phyloP scores from a whole-genome alignment of 2,329 filamentous ascomycete species.

The Karstenula rhodostoma region DNA sequence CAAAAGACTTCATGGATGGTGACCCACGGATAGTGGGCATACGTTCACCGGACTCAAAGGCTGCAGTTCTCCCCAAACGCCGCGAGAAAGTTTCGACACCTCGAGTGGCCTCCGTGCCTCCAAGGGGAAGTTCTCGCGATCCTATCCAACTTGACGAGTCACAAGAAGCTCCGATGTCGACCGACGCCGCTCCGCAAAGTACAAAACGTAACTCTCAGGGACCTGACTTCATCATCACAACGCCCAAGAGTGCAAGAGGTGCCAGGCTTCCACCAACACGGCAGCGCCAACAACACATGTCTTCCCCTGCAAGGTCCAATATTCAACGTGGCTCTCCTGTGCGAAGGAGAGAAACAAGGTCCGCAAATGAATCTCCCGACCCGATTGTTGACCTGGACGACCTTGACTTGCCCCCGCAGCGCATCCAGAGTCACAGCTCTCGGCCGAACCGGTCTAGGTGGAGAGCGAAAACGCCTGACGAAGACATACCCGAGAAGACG shows the following conservation, averaged over 20 bases:
- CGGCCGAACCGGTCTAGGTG: background rate
- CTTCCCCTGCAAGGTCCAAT: background rate
- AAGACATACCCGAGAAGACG: background rate
- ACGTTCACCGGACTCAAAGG: slow-evolving; percentile 1
- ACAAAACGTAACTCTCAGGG: background rate
- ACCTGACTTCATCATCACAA: slow-evolving; percentile 1
- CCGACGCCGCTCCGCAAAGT: background rate
- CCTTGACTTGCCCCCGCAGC: background rate
- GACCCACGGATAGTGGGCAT: background rate
- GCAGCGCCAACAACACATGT: background rate
- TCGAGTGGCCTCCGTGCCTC: background rate
- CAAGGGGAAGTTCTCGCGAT: slow-evolving; percentile 25
- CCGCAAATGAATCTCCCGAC: background rate
- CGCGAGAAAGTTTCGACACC: background rate
- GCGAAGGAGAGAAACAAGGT: background rate
- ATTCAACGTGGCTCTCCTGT: background rate
- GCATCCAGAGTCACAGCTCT: background rate
- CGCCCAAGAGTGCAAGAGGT: background rate
- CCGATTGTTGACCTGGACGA: background rate
- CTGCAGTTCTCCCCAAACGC: background rate
- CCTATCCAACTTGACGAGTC: slow-evolving; percentile 41
- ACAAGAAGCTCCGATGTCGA: slow-evolving; percentile 24
- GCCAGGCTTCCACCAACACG: background rate
- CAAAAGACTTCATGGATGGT: background rate
- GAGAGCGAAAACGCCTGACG: background rate